Evolutionary conservation across 202 grass and related monocot species (phyloP).

Genomic region (Miscanthus sacchariflorus): DNA sequence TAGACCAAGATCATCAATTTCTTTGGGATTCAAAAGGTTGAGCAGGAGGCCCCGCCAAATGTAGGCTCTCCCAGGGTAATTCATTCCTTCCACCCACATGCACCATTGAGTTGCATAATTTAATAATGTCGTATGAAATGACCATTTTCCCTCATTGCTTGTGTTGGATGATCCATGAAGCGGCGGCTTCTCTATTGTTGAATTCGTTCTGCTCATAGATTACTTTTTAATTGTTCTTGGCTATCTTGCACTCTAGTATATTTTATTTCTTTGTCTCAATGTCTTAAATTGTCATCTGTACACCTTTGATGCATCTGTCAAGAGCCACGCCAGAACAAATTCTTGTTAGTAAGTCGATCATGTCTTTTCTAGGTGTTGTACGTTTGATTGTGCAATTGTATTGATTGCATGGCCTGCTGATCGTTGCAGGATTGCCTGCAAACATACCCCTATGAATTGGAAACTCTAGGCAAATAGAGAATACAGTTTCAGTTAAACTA

Average conservation of each 20-base stretch:
- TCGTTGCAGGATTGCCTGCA: not conserved
- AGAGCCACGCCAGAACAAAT: too few relatives aligned
- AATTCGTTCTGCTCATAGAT: not conserved
- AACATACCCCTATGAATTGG: not conserved
- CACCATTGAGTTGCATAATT: not conserved
- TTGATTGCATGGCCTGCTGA: not conserved
- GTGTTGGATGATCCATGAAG: not conserved
- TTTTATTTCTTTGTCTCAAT: too few relatives aligned
- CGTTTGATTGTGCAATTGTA: not conserved
- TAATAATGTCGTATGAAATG: too few relatives aligned
- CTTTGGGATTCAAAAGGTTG: constrained; percentile 78
- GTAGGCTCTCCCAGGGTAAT: constrained; percentile 60
- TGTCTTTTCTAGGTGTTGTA: not conserved
- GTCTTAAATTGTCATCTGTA: too few relatives aligned
- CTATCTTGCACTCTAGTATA: too few relatives aligned
- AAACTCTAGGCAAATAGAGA: not conserved
- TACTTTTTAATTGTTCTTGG: not conserved
- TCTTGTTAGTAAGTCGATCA: too few relatives aligned
- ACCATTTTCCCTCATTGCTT: not conserved
- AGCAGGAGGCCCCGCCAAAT: constrained; percentile 32
- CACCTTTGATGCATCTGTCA: too few relatives aligned
- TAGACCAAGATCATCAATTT: constrained; percentile 91
- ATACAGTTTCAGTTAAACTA: too few relatives aligned
- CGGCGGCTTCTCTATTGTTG: not conserved
- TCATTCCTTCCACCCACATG: not conserved